Conservation (phyloP, 495 filamentous ascomycete genomes). For the Cetradonia linearis region DNA sequence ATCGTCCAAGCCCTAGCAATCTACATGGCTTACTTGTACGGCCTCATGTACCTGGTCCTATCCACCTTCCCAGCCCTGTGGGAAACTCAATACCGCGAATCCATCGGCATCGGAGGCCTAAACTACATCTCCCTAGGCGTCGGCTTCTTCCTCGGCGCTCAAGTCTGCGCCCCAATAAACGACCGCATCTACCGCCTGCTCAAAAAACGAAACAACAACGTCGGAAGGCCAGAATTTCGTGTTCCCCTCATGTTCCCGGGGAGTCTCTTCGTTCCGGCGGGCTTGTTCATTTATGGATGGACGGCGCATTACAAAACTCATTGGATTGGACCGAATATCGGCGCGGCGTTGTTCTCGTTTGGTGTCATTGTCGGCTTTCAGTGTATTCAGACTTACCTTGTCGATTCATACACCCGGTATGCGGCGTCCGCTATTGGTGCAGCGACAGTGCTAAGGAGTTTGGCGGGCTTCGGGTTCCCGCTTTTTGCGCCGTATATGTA, state of each 20-base stretch:
- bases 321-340: conserved; percentile 69
- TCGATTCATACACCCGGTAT: conserved; percentile 67
- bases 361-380: conserved; percentile 59
- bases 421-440: conserved; percentile 66
- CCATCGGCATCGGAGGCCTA: conserved; percentile 50
- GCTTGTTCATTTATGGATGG: conserved; percentile 68
- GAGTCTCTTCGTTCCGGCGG: conserved; percentile 48
- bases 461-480: conserved; percentile 68
- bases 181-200: conserved; percentile 55
- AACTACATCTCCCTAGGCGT: conserved; percentile 63
- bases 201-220: conserved; percentile 46
- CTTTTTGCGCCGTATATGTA: conserved; percentile 64
- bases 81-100: conserved; percentile 49
- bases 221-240: conserved; percentile 57
- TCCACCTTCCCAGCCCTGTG: conserved; percentile 59
- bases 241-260: conserved; percentile 53
- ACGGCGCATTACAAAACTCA: conserved; percentile 48
- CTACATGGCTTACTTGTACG: conserved; percentile 63
- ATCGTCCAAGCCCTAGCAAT: conserved; percentile 50
- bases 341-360: conserved; percentile 46
- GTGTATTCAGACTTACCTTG: conserved; percentile 61
- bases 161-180: conserved; percentile 53
- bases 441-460: conserved; percentile 50
- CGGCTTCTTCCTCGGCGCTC: conserved; percentile 57
- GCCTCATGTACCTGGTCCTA: conserved; percentile 62